These are phyloP conservation scores for Cucumis hystrix DNA, from an alignment of 306 rosid species.

Conservation along the genomic window DNA sequence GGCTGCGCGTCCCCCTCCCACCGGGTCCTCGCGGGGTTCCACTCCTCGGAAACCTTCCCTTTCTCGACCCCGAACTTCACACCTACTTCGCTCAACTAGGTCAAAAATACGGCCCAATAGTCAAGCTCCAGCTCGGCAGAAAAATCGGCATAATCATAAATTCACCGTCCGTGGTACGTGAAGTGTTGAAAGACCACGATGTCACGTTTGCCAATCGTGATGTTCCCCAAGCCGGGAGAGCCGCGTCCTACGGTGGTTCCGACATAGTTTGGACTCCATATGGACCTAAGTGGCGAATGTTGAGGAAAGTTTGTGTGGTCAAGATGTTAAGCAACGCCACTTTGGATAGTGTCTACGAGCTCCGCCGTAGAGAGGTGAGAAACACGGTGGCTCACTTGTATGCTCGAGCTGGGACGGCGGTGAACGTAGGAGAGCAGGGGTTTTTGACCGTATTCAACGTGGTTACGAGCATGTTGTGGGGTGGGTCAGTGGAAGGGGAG, in stretches of 20 bases:
- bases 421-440: constrained; percentile 41
- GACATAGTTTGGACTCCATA: constrained; percentile 61
- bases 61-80: constrained; percentile 65
- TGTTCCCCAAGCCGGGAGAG: constrained; percentile 29
- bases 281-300: constrained; percentile 75
- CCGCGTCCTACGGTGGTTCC: constrained; percentile 29
- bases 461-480: constrained; percentile 67
- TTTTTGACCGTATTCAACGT: constrained; percentile 53
- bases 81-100: constrained; percentile 41
- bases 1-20: constrained; percentile 11
- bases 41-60: constrained; percentile 48
- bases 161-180: constrained; percentile 38
- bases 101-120: constrained; percentile 39
- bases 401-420: constrained; percentile 22
- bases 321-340: constrained; percentile 57
- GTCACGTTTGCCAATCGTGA: constrained; percentile 65
- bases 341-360: constrained; percentile 41
- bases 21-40: constrained; percentile 71
- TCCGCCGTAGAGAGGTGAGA: constrained; percentile 46
- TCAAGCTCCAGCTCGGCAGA: constrained; percentile 52
- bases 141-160: constrained; percentile 32
- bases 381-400: constrained; percentile 18
- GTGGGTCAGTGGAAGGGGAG: constrained; percentile 36
- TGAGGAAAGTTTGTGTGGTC: constrained; percentile 42
- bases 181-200: constrained; percentile 53